These are phyloP conservation scores for Fusarium praegraminearum DNA, from an alignment of 2,329 filamentous ascomycete genomes.

Conservation along the genomic window DNA sequence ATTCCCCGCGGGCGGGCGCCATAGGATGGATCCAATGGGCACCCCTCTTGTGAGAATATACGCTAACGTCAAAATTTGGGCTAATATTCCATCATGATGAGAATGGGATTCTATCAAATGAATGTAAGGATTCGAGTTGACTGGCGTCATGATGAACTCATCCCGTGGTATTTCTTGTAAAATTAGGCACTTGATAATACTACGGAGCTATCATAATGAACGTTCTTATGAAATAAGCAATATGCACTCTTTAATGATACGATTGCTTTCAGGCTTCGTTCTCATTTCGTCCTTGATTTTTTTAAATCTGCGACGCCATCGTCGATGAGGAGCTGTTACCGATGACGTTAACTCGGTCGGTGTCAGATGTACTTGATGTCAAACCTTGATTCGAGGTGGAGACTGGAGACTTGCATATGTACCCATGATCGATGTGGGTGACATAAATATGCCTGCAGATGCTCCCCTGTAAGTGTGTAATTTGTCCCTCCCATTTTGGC, in stretches of 20 bases:
- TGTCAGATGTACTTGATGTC: conserved; percentile 26
- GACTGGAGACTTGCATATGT: conserved; percentile 15
- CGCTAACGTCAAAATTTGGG: conserved; percentile 22
- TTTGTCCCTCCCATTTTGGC: not conserved
- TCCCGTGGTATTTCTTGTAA: not conserved
- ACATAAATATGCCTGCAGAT: conserved; percentile 16
- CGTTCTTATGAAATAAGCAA: conserved; percentile 13
- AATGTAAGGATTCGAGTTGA: not conserved
- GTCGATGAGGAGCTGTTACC: conserved; percentile 28
- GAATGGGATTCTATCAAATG: conserved; percentile 6
- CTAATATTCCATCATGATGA: conserved; percentile 18
- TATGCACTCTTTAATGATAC: conserved; percentile 3
- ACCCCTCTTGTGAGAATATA: conserved; percentile 11
- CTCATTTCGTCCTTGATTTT: conserved; percentile 38
- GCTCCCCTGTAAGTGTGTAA: not conserved
- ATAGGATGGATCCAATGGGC: conserved; percentile 8
- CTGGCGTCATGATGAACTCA: conserved; percentile 22
- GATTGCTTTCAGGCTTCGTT: conserved; percentile 22
- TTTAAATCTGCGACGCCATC: conserved; percentile 32
- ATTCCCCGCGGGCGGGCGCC: conserved; percentile 19
- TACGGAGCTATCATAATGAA: not conserved
- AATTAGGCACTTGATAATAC: not conserved
- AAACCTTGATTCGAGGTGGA: conserved; percentile 33
- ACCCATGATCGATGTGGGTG: not conserved
- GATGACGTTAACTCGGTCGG: conserved; percentile 35